A percentile compares a stretch with the other conserved stretches of the same genome.
Evolutionary conservation across 169 alveolate species (phyloP).

Genomic region (Eimeria maxima): DNA sequence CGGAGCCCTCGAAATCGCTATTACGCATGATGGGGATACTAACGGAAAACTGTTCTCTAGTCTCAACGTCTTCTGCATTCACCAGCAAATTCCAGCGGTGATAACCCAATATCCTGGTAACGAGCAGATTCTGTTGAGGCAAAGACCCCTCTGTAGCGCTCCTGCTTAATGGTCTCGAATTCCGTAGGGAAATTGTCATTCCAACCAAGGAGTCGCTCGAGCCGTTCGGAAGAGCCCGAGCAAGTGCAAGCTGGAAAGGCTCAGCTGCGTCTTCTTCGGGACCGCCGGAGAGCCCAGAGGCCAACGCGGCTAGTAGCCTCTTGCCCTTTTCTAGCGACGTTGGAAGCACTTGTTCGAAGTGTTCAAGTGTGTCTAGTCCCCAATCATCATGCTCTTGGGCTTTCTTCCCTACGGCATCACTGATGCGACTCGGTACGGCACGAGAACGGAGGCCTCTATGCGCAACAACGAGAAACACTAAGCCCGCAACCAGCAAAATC

Average conservation of each 20-base stretch:
- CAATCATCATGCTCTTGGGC: not conserved
- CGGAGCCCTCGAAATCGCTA: not conserved
- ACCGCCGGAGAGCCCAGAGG: not conserved
- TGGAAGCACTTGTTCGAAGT: conserved; percentile 3
- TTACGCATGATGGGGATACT: no score
- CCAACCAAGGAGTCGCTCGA: not conserved
- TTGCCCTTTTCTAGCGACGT: not conserved
- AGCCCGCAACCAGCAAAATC: not conserved
- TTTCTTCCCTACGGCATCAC: not conserved
- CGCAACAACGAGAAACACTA: not conserved
- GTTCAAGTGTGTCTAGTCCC: not conserved
- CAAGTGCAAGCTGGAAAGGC: not conserved
- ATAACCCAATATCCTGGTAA: not conserved
- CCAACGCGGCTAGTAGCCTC: not conserved
- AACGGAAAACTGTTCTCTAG: no score
- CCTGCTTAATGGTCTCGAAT: not conserved
- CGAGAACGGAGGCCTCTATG: not conserved
- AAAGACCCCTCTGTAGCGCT: not conserved
- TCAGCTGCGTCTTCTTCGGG: not conserved
- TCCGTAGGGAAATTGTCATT: not conserved
- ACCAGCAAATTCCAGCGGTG: not conserved
- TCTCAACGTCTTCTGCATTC: not conserved
- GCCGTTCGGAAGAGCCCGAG: not conserved
- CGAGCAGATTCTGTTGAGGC: not conserved
- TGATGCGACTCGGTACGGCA: not conserved